phyloP scores from a whole-genome alignment of 495 filamentous ascomycete genomes.

The Aspergillus bertholletiae region DNA sequence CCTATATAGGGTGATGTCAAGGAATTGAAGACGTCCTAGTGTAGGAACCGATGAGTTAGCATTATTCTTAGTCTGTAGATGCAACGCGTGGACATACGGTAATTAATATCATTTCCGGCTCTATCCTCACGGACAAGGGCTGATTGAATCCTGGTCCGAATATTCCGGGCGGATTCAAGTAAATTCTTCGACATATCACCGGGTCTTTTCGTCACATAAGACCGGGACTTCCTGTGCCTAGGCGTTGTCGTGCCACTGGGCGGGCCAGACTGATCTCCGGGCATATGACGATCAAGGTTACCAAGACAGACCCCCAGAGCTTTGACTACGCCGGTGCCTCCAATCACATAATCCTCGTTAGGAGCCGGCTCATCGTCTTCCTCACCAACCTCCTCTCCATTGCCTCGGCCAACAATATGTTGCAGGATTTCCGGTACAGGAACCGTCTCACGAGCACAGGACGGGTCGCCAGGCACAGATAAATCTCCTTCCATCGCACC shows the following conservation, averaged over 20 bases:
- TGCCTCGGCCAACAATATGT: conserved; percentile 58
- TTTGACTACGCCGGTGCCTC: conserved; percentile 92
- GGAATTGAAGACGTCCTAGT: conserved; percentile 76
- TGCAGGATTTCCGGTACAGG: conserved; percentile 64
- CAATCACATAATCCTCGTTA: conserved; percentile 92
- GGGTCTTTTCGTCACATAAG: conserved; percentile 58
- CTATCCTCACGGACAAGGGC: conserved; percentile 75
- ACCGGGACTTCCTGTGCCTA: conserved; percentile 37
- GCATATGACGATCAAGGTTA: conserved; percentile 51
- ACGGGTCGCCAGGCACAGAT: conserved; percentile 27
- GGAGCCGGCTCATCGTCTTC: conserved; percentile 71
- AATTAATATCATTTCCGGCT: conserved; percentile 63
- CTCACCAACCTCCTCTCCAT: conserved; percentile 49
- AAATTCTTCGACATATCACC: conserved; percentile 92
- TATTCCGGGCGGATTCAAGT: conserved; percentile 80
- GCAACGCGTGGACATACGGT: conserved; percentile 56
- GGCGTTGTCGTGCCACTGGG: conserved; percentile 55
- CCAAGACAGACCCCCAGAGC: conserved; percentile 85
- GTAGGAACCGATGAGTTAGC: conserved; percentile 6
- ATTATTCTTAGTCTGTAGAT: conserved; percentile 9
- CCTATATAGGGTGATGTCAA: conserved; percentile 80
- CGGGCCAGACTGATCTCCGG: conserved; percentile 37
- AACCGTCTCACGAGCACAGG: conserved; percentile 34
- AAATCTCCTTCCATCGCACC: conserved; percentile 46
- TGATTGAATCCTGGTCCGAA: conserved; percentile 76